Evolutionary conservation across 1,139 yeast species (phyloP).

Genomic region (Geotrichum klebahnii): DNA sequence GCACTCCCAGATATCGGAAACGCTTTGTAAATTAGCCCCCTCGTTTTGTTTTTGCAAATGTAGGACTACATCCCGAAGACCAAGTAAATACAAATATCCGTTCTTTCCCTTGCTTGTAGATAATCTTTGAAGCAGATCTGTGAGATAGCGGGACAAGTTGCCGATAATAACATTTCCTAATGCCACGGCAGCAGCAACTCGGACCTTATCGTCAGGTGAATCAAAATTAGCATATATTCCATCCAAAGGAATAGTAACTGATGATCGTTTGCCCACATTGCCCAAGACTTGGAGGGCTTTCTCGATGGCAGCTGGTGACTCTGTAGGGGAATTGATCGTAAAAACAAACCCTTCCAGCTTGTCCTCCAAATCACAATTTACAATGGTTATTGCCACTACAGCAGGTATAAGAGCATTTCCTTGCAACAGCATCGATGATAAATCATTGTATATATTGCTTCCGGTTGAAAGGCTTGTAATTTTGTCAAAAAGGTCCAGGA

Average conservation of each 20-base stretch:
- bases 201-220: slow-evolving; percentile 42
- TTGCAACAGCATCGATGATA: background rate
- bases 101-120: slow-evolving; percentile 25
- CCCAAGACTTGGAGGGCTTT: slow-evolving; percentile 45
- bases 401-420: slow-evolving; percentile 23
- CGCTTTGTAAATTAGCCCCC: slow-evolving; percentile 16
- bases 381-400: slow-evolving; percentile 20
- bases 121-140: slow-evolving; percentile 38
- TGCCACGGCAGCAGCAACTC: slow-evolving; percentile 50
- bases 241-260: slow-evolving; percentile 35
- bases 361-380: slow-evolving; percentile 12
- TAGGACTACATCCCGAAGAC: slow-evolving; percentile 42
- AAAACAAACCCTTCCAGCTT: slow-evolving; percentile 9
- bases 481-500: slow-evolving; percentile 11
- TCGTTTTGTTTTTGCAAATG: slow-evolving; percentile 25
- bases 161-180: slow-evolving; percentile 50
- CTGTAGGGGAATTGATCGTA: slow-evolving; percentile 6
- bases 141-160: slow-evolving; percentile 41
- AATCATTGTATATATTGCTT: slow-evolving; percentile 5
- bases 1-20: slow-evolving; percentile 31
- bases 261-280: slow-evolving; percentile 42
- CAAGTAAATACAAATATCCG: slow-evolving; percentile 40
- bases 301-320: slow-evolving; percentile 2
- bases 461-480: slow-evolving; percentile 2
- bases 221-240: slow-evolving; percentile 38